Evolutionary conservation across 305 asterid species (phyloP).

Genomic region (Fraxinus velutina): DNA sequence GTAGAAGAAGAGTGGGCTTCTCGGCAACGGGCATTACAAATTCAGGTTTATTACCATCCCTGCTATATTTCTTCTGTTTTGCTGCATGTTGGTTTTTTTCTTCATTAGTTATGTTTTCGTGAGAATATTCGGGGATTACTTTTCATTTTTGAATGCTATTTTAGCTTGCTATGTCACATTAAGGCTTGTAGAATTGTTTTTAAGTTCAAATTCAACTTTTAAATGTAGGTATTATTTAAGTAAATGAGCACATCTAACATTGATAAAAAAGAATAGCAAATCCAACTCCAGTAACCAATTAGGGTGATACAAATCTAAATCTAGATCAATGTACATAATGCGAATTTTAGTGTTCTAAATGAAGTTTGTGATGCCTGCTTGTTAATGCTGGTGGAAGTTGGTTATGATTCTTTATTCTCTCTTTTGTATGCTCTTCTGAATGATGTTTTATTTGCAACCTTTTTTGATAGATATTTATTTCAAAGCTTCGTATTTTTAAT

Average conservation of each 20-base stretch:
- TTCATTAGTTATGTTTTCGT: background rate
- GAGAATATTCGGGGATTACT: background rate
- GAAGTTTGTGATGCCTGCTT: background rate
- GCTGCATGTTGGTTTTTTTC: background rate
- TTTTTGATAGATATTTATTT: background rate
- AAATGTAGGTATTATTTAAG: background rate
- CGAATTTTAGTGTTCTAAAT: background rate
- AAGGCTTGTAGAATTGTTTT: background rate
- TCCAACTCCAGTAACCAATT: background rate
- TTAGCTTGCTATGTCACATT: background rate
- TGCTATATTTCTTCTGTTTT: background rate
- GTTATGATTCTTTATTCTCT: background rate
- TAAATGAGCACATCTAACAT: background rate
- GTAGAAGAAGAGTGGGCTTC: conserved; percentile 77
- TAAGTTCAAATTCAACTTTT: background rate
- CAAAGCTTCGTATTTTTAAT: background rate
- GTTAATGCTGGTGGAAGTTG: background rate
- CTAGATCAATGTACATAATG: background rate
- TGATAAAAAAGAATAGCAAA: conserved; percentile 1
- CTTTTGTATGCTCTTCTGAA: background rate
- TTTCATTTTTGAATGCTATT: background rate
- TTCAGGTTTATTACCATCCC: conserved; percentile 57
- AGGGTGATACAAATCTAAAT: background rate
- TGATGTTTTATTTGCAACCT: background rate
- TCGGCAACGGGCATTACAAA: conserved; percentile 51